Conservation (phyloP, 2,329 filamentous ascomycete genomes). For the Coccinonectria pachysandricola region DNA sequence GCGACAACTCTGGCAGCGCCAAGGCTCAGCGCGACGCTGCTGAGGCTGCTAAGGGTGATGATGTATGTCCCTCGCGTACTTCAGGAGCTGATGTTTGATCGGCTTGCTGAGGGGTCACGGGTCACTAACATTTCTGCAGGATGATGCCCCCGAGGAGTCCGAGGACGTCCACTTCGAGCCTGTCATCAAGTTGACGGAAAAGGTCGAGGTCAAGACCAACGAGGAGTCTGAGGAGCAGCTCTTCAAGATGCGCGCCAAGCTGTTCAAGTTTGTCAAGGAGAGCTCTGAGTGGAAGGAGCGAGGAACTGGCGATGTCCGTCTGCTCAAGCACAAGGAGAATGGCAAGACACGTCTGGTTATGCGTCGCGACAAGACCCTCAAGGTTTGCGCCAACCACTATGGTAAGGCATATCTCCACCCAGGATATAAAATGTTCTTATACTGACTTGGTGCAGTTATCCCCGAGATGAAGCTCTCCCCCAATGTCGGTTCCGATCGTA, state of each 20-base stretch:
- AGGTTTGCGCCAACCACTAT: conserved; percentile 99
- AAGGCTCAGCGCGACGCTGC: conserved; percentile 64
- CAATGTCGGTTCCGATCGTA: conserved; percentile 95
- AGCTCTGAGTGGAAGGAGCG: conserved; percentile 98
- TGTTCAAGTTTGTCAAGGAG: conserved; percentile 95
- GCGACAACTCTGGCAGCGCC: conserved; percentile 81
- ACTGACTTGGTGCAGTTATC: conserved; percentile 51
- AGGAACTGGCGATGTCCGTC: conserved; percentile 88
- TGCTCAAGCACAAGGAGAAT: conserved; percentile 98
- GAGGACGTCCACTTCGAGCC: conserved; percentile 96
- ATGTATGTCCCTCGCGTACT: conserved; percentile 32
- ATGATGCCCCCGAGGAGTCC: conserved; percentile 75
- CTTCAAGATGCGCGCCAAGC: conserved; percentile 99
- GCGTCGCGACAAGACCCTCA: conserved; percentile 98
- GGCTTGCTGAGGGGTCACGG: conserved; percentile 3
- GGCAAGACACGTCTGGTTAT: conserved; percentile 96
- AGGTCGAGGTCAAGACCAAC: conserved; percentile 95
- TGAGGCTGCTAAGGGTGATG: conserved; percentile 45
- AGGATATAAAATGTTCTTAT: too few species aligned
- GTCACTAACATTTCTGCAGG: conserved; percentile 7
- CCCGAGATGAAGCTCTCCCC: conserved; percentile 98
- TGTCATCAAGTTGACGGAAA: conserved; percentile 90
- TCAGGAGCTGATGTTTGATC: conserved; percentile 1
- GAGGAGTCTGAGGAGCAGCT: conserved; percentile 95
- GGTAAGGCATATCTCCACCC: too few species aligned